Evolutionary conservation across 768 basidiomycete species (phyloP).

Genomic region (Sistotremastrum suecicum): DNA sequence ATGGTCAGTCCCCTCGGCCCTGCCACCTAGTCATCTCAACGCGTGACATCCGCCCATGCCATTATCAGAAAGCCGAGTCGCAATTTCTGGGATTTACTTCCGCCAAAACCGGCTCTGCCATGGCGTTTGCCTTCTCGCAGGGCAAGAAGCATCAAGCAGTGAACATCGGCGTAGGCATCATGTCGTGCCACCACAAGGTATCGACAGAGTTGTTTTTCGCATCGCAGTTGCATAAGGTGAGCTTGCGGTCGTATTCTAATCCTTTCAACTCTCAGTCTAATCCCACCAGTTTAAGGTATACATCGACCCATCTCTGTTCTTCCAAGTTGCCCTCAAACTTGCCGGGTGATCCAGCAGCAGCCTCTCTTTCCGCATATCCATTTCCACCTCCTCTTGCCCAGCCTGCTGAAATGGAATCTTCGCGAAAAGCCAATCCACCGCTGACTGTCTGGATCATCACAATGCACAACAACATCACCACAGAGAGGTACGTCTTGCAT

Average conservation of each 20-base stretch:
- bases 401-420: constrained; percentile 65
- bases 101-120: constrained; percentile 22
- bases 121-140: constrained; percentile 40
- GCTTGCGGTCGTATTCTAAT: no score
- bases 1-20: no score
- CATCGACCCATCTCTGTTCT: neutral
- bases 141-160: constrained; percentile 61
- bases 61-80: no score
- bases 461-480: no score
- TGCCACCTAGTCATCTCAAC: no score
- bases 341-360: constrained; percentile 62
- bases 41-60: no score
- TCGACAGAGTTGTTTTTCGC: constrained; percentile 52
- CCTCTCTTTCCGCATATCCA: constrained; percentile 63
- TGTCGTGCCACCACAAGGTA: constrained; percentile 48
- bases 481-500: no score
- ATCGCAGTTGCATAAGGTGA: constrained; percentile 62
- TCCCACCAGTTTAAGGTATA: no score
- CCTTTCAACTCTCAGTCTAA: no score
- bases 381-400: constrained; percentile 80
- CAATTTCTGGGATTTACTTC: constrained; percentile 4
- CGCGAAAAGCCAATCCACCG: no score
- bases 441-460: no score
- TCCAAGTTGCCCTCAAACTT: constrained; percentile 18
- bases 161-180: constrained; percentile 72